A percentile compares a stretch with the other conserved stretches of the same genome.
Evolutionary conservation across 371 early-diverging fungal genomes (phyloP).

Genomic region (Mortierella sp.): DNA sequence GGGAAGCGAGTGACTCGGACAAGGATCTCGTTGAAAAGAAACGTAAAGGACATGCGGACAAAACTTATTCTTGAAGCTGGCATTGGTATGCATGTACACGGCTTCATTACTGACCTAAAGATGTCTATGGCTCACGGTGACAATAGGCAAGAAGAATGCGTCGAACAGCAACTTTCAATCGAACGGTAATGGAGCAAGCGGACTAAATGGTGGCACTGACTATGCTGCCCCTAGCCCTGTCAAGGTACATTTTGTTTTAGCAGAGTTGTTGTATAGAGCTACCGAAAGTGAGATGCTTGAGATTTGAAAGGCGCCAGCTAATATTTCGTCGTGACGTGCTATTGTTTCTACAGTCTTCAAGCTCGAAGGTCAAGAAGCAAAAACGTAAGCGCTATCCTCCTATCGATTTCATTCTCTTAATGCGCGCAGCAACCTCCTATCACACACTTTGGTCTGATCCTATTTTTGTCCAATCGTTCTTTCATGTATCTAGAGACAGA

Average conservation of each 20-base stretch:
- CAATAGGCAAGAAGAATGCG: slow-evolving; percentile 42
- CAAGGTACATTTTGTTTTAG: slow-evolving; percentile 20
- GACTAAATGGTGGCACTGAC: slow-evolving; percentile 30
- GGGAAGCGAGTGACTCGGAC: slow-evolving; percentile 54
- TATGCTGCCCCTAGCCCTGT: slow-evolving; percentile 20
- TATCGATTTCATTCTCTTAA: background rate
- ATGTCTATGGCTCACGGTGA: background rate
- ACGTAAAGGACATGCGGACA: slow-evolving; percentile 14
- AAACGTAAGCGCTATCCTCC: slow-evolving; percentile 26
- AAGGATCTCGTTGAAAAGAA: slow-evolving; percentile 57
- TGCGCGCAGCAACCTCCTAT: background rate
- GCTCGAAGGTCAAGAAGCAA: slow-evolving; percentile 40
- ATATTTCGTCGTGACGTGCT: background rate
- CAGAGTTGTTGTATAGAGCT: background rate
- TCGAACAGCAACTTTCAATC: slow-evolving; percentile 3
- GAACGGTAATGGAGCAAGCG: slow-evolving; percentile 17
- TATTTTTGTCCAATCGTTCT: background rate
- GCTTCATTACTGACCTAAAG: background rate
- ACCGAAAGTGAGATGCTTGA: background rate
- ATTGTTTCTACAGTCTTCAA: slow-evolving; percentile 17
- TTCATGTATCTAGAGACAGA: slow-evolving; percentile 21
- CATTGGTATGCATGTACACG: too few relatives aligned
- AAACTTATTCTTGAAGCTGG: background rate
- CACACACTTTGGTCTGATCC: background rate
- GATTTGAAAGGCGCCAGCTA: background rate